Evolutionary conservation across 1,139 yeast species (phyloP).

Genomic region (Taiozyma onychis): DNA sequence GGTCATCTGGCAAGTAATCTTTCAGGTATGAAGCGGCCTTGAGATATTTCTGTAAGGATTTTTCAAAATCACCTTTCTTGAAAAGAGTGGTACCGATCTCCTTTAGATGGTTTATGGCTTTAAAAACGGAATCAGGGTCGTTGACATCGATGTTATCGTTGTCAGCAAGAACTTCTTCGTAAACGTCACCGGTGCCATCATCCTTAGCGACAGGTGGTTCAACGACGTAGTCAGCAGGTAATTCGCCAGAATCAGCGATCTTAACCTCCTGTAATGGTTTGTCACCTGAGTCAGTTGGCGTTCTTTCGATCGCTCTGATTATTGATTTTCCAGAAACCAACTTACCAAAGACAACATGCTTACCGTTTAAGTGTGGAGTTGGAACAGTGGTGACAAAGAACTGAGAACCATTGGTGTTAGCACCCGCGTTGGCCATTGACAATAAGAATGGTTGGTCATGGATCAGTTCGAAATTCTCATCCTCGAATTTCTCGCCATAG

Average conservation of each 20-base stretch:
- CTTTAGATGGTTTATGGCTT: constrained; percentile 64
- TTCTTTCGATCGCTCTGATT: constrained; percentile 71
- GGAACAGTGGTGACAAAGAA: constrained; percentile 86
- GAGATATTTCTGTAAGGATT: constrained; percentile 60
- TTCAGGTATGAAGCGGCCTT: constrained; percentile 66
- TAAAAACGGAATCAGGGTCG: constrained; percentile 57
- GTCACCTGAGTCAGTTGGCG: constrained; percentile 57
- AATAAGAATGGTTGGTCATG: constrained; percentile 85
- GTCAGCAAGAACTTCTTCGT: constrained; percentile 72
- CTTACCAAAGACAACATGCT: constrained; percentile 95
- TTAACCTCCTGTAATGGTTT: constrained; percentile 60
- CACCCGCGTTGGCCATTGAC: constrained; percentile 97
- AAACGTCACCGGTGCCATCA: constrained; percentile 83
- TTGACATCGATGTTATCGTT: constrained; percentile 60
- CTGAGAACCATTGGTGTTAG: constrained; percentile 93
- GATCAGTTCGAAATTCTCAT: constrained; percentile 71
- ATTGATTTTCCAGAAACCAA: constrained; percentile 78
- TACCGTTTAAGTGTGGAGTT: constrained; percentile 83
- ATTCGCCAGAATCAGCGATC: constrained; percentile 75
- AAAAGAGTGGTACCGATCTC: constrained; percentile 72
- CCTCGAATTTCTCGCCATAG: constrained; percentile 93
- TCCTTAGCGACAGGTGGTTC: constrained; percentile 39
- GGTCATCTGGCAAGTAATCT: constrained; percentile 72
- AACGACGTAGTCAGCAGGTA: constrained; percentile 53
- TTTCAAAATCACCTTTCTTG: constrained; percentile 53